A percentile compares a stretch with the other conserved stretches of the same genome.
Conservation (phyloP, 1,139 yeast genomes). For the Taiozyma sp. region DNA sequence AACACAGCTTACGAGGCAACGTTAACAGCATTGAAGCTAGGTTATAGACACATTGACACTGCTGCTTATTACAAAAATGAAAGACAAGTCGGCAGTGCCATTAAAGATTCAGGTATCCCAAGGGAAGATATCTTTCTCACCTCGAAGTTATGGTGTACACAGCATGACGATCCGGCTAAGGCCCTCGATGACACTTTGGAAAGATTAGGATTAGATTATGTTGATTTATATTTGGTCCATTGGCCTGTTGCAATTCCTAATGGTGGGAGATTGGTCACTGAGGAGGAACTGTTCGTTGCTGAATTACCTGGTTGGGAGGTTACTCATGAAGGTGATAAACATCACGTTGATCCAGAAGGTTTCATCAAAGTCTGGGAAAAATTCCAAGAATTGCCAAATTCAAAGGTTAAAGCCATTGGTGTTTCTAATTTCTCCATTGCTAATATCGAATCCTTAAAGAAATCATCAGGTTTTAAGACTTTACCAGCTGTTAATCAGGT, state of each 20-base stretch:
- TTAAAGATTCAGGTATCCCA: conserved; percentile 36
- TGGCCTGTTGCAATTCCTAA: neutral
- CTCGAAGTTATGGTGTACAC: conserved; percentile 59
- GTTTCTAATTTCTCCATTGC: neutral
- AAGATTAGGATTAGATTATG: neutral
- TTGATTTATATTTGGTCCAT: neutral
- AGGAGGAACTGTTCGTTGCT: neutral
- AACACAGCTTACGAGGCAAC: conserved; percentile 56
- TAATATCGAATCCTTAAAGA: neutral
- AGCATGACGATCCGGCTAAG: conserved; percentile 46
- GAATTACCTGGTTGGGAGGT: neutral
- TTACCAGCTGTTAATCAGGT: neutral
- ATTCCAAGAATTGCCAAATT: conserved; percentile 50
- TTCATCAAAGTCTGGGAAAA: conserved; percentile 61
- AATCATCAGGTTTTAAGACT: neutral
- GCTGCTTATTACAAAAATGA: conserved; percentile 53
- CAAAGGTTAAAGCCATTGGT: neutral
- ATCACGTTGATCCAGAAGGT: conserved; percentile 17
- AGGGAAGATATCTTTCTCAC: conserved; percentile 43
- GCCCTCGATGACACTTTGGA: conserved; percentile 49
- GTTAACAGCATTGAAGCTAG: conserved; percentile 53
- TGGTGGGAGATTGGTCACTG: neutral
- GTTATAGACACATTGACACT: conserved; percentile 55
- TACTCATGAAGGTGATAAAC: neutral
- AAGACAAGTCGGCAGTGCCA: conserved; percentile 47